Conservation (phyloP, 108 stramenopile species). For the Cyclotella baltica region DNA sequence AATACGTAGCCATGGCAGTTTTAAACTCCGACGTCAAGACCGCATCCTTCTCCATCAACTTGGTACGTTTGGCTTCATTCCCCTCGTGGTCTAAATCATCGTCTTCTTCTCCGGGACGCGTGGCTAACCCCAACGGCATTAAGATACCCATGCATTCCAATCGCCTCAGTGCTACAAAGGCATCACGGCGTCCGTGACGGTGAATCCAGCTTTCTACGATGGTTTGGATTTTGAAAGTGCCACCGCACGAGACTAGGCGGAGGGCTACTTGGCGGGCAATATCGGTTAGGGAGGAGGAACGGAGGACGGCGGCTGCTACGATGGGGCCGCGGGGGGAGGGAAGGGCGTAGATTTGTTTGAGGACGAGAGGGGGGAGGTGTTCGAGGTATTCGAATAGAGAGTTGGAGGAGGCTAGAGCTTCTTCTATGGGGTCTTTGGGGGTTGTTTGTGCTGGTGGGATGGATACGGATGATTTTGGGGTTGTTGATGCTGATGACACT, state of each 20-base stretch:
- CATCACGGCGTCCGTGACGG: constrained; percentile 30
- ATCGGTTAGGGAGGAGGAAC: constrained; percentile 46
- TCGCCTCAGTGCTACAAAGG: constrained; percentile 32
- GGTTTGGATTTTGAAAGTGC: constrained; percentile 34
- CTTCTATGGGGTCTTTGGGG: constrained; percentile 24
- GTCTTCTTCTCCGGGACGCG: constrained; percentile 20
- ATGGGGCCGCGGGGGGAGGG: constrained; percentile 40
- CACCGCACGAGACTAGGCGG: constrained; percentile 51
- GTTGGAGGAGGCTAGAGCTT: constrained; percentile 32
- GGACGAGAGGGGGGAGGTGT: constrained; percentile 29
- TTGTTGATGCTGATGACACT: background rate
- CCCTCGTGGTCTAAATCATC: constrained; percentile 23
- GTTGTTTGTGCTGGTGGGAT: background rate
- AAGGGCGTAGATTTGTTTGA: constrained; percentile 43
- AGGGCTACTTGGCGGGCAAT: constrained; percentile 38
- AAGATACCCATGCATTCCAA: constrained; percentile 49
- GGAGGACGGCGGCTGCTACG: constrained; percentile 44
- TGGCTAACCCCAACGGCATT: constrained; percentile 32
- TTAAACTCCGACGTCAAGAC: constrained; percentile 42
- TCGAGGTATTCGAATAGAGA: constrained; percentile 53
- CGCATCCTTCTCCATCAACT: constrained; percentile 45
- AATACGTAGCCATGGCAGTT: constrained; percentile 36
- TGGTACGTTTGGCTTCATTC: constrained; percentile 25
- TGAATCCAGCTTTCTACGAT: constrained; percentile 49
- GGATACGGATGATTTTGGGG: background rate